These are phyloP conservation scores for Penicillium coprophilum DNA, from an alignment of 495 filamentous ascomycete species.

Conservation along the genomic window DNA sequence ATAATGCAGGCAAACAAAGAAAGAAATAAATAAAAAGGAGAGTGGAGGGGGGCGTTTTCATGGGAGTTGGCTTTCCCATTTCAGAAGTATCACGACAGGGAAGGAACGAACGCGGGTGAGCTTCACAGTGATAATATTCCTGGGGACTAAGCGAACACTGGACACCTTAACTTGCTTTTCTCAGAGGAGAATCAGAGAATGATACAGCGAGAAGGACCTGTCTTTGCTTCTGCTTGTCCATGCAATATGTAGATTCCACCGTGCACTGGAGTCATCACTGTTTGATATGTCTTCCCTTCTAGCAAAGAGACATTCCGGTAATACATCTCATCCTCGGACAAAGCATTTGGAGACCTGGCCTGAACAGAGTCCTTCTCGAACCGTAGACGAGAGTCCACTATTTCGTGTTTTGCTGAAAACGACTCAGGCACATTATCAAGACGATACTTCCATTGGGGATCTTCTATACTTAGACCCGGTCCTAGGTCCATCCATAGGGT, in stretches of 20 bases:
- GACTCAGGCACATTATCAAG: background rate
- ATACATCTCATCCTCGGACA: constrained; percentile 7
- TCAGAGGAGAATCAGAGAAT: no score
- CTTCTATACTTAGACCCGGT: background rate
- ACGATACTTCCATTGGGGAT: constrained; percentile 5
- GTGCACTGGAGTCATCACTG: background rate
- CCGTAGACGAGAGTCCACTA: constrained; percentile 1
- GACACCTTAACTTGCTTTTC: no score
- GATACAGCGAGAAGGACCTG: constrained; percentile 7
- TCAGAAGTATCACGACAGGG: no score
- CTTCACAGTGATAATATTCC: no score
- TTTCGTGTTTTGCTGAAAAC: background rate
- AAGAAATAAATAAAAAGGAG: no score
- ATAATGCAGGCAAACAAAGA: no score
- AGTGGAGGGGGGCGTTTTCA: no score
- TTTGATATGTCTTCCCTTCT: constrained; percentile 1
- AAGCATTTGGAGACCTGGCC: background rate
- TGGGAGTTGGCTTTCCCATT: no score
- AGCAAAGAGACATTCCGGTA: constrained; percentile 4
- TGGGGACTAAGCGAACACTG: no score
- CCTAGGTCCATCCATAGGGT: constrained; percentile 16
- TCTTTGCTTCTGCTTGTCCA: constrained; percentile 12
- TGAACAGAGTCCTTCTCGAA: constrained; percentile 10
- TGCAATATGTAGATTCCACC: background rate
- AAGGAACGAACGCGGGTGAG: no score